phyloP scores from a whole-genome alignment of 2,329 filamentous ascomycete genomes.

The Alternaria angustiovoidea region DNA sequence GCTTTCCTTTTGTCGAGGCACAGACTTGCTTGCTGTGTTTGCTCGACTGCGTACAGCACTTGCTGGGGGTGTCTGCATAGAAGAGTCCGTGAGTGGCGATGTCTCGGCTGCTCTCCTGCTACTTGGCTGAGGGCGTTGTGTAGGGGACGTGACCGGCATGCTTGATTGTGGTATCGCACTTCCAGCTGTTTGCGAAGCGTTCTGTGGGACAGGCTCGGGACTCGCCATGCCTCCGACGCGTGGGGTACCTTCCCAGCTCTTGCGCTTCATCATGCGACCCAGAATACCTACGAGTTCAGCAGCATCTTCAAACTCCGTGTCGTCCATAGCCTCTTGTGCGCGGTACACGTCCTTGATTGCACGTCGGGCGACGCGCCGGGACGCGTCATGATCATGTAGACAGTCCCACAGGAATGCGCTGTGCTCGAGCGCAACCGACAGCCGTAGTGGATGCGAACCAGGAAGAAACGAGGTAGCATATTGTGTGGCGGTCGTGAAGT shows the following conservation, averaged over 20 bases:
- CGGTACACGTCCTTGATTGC: conserved; percentile 92
- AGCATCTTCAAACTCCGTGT: conserved; percentile 93
- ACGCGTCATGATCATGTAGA: conserved; percentile 79
- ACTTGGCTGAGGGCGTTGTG: conserved; percentile 35
- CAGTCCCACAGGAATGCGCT: conserved; percentile 94
- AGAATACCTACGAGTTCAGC: conserved; percentile 86
- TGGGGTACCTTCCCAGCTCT: conserved; percentile 51
- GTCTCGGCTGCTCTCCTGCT: conserved; percentile 37
- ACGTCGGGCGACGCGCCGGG: conserved; percentile 77
- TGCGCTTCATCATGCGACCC: conserved; percentile 85
- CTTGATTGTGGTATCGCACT: conserved; percentile 15
- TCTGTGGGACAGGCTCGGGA: conserved; percentile 37
- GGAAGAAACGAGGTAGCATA: conserved; percentile 80
- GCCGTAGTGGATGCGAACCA: conserved; percentile 85
- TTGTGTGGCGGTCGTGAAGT: conserved; percentile 78
- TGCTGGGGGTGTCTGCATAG: conserved; percentile 30
- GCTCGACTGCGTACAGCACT: conserved; percentile 38
- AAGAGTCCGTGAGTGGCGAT: conserved; percentile 32
- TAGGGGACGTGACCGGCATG: conserved; percentile 17
- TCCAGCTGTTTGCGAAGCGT: conserved; percentile 22
- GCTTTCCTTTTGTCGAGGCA: conserved; percentile 30
- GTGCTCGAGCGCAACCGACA: conserved; percentile 92
- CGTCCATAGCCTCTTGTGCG: conserved; percentile 89
- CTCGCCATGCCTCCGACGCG: conserved; percentile 42
- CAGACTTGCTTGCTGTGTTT: conserved; percentile 36